Evolutionary conservation across 1,284 basidiomycete species (phyloP), one percentile per base, ranked within the genome.

Genomic region (Ceratobasidium papillatum): DNA sequence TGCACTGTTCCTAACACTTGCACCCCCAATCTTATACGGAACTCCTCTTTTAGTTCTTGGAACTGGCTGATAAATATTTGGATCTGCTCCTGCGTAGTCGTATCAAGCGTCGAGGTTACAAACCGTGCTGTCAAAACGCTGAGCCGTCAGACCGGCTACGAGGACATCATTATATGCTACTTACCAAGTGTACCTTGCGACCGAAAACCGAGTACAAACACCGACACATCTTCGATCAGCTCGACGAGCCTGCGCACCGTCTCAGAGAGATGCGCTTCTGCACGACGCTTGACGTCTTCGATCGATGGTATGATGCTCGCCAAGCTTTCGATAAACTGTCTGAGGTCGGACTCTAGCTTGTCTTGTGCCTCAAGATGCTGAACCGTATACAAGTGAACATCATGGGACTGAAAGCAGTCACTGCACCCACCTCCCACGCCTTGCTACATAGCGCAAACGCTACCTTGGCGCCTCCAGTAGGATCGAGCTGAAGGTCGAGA

Each of bases 401-500:
- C n/a, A n/a, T n/a, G n/a, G n/a, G n/a, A n/a, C n/a, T 52, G 3
- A 43, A 17, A 1, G 11, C 41, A 78, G 58, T 19, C 78, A 78
- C 65, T 76, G 59, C 14, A 79, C 73, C 78, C n/a, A 63, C 38
- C n/a, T 63, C 38, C 36, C 38, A 63, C 14, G 38, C 43, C 38
- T 45, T 63, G 17, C 17, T 11, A 45, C 14, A 63, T 14, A 63
- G 36, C 25, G 17, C 36, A 12, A 45, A 19, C 4, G 34, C 58
- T 5, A 61, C 9, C 58, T 61, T 61, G 30, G 58, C 58, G 22
- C 38, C 38, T 41, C 78, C 78, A 54, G 38, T 47, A 14, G 61
- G 61, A 47, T 43, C 22, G 3, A 63, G 43, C 61, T 63, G 74
- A 78, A 25, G 38, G 38, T n/a, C 78, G 68, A 22, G 59, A 64